Evolutionary conservation across 768 basidiomycete genomes (phyloP).

Genomic region (Sistotremastrum niveocremeum): DNA sequence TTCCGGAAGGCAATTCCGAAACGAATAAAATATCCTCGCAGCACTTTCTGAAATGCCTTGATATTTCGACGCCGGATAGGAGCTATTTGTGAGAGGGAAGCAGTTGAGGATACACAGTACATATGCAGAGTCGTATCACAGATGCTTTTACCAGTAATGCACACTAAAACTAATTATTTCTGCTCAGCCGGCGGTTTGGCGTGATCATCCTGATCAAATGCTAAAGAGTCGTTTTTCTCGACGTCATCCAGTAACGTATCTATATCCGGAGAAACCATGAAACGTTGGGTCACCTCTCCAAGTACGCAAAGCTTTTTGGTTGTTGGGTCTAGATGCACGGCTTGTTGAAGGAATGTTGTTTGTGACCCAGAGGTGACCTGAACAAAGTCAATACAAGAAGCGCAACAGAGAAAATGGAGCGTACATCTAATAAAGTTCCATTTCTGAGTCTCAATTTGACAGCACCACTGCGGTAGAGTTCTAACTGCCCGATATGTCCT

Average conservation of each 20-base stretch:
- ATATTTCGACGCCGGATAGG: too few relatives aligned
- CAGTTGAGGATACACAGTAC: too few relatives aligned
- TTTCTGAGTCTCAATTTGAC: constrained; percentile 79
- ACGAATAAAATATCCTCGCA: too few relatives aligned
- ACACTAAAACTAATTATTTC: too few relatives aligned
- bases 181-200: too few relatives aligned
- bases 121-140: too few relatives aligned
- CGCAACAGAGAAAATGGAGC: constrained; percentile 13
- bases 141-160: too few relatives aligned
- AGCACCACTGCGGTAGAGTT: constrained; percentile 72
- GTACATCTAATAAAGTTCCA: constrained; percentile 72
- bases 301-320: constrained; percentile 53
- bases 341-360: constrained; percentile 81
- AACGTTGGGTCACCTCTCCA: constrained; percentile 80
- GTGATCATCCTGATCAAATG: too few relatives aligned
- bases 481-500: constrained; percentile 72
- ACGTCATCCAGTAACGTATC: constrained; percentile 58
- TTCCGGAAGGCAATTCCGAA: too few relatives aligned
- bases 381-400: constrained; percentile 1
- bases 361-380: constrained; percentile 75
- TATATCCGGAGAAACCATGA: constrained; percentile 73
- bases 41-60: too few relatives aligned
- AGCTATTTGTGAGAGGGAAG: too few relatives aligned
- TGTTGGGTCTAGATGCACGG: constrained; percentile 52
- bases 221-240: constrained; percentile 19